phyloP scores from a whole-genome alignment of 305 asterid species.

The Fraxinus ornus region DNA sequence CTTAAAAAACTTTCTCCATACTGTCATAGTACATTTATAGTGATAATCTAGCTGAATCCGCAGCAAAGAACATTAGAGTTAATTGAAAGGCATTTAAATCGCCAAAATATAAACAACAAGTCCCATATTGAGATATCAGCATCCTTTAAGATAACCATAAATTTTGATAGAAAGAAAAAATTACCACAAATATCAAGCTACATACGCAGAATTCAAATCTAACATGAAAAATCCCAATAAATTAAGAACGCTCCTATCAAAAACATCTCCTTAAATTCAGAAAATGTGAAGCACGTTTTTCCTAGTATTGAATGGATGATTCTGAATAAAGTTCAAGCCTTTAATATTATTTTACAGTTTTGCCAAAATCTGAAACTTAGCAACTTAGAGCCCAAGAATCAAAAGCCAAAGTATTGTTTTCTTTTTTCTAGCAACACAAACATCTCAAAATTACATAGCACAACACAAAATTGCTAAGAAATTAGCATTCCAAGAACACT shows the following conservation, averaged over 20 bases:
- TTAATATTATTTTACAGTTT: constrained; percentile 12
- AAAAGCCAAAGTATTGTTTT: neutral
- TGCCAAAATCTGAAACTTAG: neutral
- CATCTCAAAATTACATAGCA: constrained; percentile 4
- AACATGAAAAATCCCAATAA: constrained; percentile 1
- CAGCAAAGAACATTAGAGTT: constrained; percentile 18
- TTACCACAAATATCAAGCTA: neutral
- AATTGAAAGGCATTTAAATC: neutral
- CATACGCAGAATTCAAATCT: neutral
- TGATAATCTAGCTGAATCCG: constrained; percentile 29
- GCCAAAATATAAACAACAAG: neutral
- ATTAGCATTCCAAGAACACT: constrained; percentile 10
- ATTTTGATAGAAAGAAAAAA: neutral
- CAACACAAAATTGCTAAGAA: neutral
- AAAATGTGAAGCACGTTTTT: constrained; percentile 13
- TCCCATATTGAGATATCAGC: neutral
- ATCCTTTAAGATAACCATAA: neutral
- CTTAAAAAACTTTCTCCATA: constrained; percentile 14
- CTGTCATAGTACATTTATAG: neutral
- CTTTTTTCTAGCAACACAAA: neutral
- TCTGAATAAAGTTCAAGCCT: constrained; percentile 10
- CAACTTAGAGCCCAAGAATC: constrained; percentile 18
- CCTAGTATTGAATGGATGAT: constrained; percentile 6
- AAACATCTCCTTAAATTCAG: constrained; percentile 15
- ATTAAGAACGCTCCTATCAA: constrained; percentile 8